Evolutionary conservation across 1,139 yeast species (phyloP).

Genomic region (Hansenula lynferdii): DNA sequence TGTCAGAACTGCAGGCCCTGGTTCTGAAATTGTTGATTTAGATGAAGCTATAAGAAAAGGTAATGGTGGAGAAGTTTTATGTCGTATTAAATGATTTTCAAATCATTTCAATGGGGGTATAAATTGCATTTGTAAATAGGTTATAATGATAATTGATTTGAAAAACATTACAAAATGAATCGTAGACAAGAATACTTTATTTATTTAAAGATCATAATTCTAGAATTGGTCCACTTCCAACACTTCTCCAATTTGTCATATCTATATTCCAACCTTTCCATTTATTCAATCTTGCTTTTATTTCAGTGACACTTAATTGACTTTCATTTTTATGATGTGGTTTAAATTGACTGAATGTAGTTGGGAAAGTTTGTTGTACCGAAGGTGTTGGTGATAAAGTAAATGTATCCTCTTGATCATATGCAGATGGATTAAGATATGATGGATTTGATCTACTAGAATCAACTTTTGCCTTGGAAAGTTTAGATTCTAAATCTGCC

Average conservation of each 20-base stretch:
- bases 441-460: conserved; percentile 4
- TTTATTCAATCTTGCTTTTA: conserved; percentile 36
- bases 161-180: neutral
- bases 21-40: conserved; percentile 48
- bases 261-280: conserved; percentile 90
- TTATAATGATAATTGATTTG: neutral
- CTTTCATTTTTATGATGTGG: conserved; percentile 11
- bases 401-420: conserved; percentile 19
- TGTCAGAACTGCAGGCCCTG: conserved; percentile 40
- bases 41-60: conserved; percentile 82
- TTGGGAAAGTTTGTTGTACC: conserved; percentile 14
- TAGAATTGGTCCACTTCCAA: conserved; percentile 56
- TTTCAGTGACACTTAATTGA: conserved; percentile 15
- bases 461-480: conserved; percentile 19
- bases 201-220: conserved; percentile 30
- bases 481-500: conserved; percentile 15
- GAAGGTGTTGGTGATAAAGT: conserved; percentile 21
- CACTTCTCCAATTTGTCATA: conserved; percentile 73
- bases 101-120: neutral
- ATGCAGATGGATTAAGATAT: conserved; percentile 7
- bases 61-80: conserved; percentile 72
- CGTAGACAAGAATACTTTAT: neutral
- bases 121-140: conserved; percentile 3
- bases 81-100: conserved; percentile 49
- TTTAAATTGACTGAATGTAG: conserved; percentile 14